These are phyloP conservation scores for Beauveria pseudobassiana DNA, from an alignment of 2,329 filamentous ascomycete species.

Conservation along the genomic window DNA sequence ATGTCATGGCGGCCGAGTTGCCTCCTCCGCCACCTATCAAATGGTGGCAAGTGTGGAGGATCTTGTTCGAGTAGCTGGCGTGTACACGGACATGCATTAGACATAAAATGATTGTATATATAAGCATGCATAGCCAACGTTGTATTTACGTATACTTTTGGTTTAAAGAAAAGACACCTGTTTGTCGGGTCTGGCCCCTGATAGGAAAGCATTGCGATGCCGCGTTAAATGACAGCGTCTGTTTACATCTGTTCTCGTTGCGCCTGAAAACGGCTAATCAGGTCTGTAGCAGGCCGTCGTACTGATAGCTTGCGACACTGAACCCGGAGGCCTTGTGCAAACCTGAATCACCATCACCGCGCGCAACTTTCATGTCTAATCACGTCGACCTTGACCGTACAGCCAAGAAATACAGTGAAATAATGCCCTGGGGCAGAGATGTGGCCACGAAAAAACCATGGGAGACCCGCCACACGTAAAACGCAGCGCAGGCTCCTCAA, in stretches of 20 bases:
- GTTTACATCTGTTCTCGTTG: too few species aligned
- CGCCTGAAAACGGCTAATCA: too few species aligned
- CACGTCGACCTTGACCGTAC: background rate
- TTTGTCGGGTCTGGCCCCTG: too few species aligned
- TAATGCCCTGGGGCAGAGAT: conserved; percentile 16
- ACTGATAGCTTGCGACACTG: background rate
- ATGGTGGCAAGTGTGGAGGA: conserved; percentile 7
- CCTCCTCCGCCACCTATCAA: conserved; percentile 5
- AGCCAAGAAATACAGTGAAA: background rate
- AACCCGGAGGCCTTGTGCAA: background rate
- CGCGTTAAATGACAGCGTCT: too few species aligned
- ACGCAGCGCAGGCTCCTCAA: conserved; percentile 34
- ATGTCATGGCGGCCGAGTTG: conserved; percentile 26
- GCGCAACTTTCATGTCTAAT: too few species aligned
- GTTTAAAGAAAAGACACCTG: too few species aligned
- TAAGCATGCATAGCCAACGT: background rate
- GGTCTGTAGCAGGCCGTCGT: background rate
- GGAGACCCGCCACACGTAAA: conserved; percentile 33
- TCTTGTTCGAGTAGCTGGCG: conserved; percentile 2
- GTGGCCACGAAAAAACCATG: conserved; percentile 37
- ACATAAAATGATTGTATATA: background rate
- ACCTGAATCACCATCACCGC: background rate
- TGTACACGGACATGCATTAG: background rate
- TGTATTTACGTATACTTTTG: too few species aligned
- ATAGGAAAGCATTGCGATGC: too few species aligned